Percentiles rank a stretch among this genome's conserved stretches.
Conservation (phyloP, 2,329 filamentous ascomycete genomes). For the Dichotomopilus funicola region DNA sequence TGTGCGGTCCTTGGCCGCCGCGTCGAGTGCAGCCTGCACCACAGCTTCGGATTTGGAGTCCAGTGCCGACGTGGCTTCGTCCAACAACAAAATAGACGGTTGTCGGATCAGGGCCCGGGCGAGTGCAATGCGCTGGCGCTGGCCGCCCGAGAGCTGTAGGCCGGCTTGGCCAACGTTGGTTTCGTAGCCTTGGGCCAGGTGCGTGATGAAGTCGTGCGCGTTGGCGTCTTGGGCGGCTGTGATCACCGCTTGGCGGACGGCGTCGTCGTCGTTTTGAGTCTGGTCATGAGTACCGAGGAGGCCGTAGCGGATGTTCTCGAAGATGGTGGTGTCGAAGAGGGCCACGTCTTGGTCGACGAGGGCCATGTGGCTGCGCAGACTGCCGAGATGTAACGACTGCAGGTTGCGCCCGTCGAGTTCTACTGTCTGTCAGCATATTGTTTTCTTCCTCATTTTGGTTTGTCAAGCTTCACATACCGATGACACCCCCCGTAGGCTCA, state of each 20-base stretch:
- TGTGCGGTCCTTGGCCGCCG: constrained; percentile 76
- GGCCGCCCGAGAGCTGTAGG: constrained; percentile 85
- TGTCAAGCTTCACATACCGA: too few species aligned
- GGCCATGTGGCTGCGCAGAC: constrained; percentile 87
- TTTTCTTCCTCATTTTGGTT: too few species aligned
- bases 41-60: constrained; percentile 94
- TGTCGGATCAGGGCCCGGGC: constrained; percentile 88
- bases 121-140: constrained; percentile 95
- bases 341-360: constrained; percentile 91
- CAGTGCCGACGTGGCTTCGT: constrained; percentile 89
- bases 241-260: constrained; percentile 62
- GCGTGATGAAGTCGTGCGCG: constrained; percentile 82
- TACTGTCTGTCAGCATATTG: constrained; percentile 35
- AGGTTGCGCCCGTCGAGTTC: constrained; percentile 79
- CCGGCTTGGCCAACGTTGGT: constrained; percentile 95
- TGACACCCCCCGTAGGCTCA: constrained; percentile 68
- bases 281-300: constrained; percentile 79
- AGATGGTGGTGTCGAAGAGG: constrained; percentile 84
- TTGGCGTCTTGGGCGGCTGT: constrained; percentile 89
- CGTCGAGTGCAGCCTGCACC: constrained; percentile 87
- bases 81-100: constrained; percentile 84
- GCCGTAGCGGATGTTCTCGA: constrained; percentile 82
- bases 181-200: constrained; percentile 80
- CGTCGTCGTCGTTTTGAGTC: constrained; percentile 40
- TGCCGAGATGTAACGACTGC: constrained; percentile 73